Evolutionary conservation across 371 early-diverging fungal species (phyloP).

Genomic region (Parasitella parasitica): DNA sequence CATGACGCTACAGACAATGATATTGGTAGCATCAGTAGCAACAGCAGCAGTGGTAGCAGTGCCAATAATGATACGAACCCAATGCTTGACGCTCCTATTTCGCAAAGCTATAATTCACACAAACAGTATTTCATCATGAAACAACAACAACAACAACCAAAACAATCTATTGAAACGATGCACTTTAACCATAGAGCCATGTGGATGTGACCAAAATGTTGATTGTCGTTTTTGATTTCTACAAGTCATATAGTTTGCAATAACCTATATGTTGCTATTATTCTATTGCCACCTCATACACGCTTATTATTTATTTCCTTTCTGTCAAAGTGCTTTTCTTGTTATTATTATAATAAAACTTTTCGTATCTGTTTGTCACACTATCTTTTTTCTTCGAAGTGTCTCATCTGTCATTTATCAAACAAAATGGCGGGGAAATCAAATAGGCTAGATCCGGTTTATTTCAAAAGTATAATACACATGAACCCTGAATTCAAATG

Average conservation of each 20-base stretch:
- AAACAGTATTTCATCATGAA: constrained; percentile 4
- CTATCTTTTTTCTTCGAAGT: not conserved
- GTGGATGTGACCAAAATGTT: constrained; percentile 9
- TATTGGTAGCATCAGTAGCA: constrained; percentile 1
- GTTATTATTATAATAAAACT: not conserved
- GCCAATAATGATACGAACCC: not conserved
- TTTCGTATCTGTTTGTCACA: not conserved
- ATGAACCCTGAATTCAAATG: too few relatives aligned
- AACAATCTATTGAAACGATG: constrained; percentile 18
- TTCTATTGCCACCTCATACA: not conserved
- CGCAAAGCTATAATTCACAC: not conserved
- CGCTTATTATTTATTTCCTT: not conserved
- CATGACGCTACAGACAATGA: constrained; percentile 50
- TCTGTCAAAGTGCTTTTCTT: not conserved
- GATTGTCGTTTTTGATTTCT: not conserved
- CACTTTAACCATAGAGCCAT: constrained; percentile 1
- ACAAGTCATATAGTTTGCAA: too few relatives aligned
- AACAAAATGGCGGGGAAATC: constrained; percentile 2
- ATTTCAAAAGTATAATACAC: not conserved
- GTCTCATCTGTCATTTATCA: constrained; percentile 12
- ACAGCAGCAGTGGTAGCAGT: constrained; percentile 10
- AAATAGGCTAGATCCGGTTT: not conserved
- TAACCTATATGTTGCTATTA: not conserved
- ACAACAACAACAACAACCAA: constrained; percentile 1
- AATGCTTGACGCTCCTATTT: not conserved